A percentile compares a stretch with the other conserved stretches of the same genome.
phyloP scores from a whole-genome alignment of 192 early-diverging fungal genomes.

The Coemansia sp. region DNA sequence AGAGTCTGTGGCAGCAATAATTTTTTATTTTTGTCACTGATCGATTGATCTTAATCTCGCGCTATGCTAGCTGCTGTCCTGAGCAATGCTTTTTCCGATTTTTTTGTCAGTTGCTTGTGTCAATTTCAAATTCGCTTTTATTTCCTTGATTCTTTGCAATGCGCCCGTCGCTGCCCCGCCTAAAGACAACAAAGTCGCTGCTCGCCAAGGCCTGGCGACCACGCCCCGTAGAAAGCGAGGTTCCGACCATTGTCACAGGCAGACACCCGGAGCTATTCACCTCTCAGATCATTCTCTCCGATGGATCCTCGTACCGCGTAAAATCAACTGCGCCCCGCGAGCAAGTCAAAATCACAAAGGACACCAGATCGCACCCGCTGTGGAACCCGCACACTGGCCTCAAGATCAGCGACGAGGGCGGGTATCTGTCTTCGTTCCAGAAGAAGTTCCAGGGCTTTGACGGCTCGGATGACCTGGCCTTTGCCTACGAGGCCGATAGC shows the following conservation, averaged over 20 bases:
- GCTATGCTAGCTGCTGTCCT: not conserved
- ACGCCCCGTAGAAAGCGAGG: conserved; percentile 10
- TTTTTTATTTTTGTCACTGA: not conserved
- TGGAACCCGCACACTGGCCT: conserved; percentile 78
- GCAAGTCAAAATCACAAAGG: conserved; percentile 84
- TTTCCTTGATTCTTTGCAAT: conserved; percentile 10
- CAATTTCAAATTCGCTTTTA: not conserved
- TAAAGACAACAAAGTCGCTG: conserved; percentile 27
- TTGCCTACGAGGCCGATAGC: conserved; percentile 21
- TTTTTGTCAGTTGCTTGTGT: not conserved
- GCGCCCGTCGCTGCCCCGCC: conserved; percentile 15
- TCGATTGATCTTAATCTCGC: not conserved
- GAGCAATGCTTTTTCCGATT: not conserved
- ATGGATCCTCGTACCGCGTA: conserved; percentile 83
- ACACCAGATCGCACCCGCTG: conserved; percentile 88
- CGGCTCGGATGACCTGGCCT: conserved; percentile 44
- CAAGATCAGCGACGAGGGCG: conserved; percentile 70
- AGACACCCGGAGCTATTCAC: conserved; percentile 70
- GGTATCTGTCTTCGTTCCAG: conserved; percentile 78
- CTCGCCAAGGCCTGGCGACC: conserved; percentile 48
- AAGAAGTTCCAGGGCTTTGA: conserved; percentile 72
- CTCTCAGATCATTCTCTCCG: conserved; percentile 82
- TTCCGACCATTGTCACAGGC: not conserved
- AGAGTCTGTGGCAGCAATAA: not conserved
- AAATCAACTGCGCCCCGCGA: conserved; percentile 81